Conservation (phyloP, 352 stramenopile species). For the Phytopythium helicoides region DNA sequence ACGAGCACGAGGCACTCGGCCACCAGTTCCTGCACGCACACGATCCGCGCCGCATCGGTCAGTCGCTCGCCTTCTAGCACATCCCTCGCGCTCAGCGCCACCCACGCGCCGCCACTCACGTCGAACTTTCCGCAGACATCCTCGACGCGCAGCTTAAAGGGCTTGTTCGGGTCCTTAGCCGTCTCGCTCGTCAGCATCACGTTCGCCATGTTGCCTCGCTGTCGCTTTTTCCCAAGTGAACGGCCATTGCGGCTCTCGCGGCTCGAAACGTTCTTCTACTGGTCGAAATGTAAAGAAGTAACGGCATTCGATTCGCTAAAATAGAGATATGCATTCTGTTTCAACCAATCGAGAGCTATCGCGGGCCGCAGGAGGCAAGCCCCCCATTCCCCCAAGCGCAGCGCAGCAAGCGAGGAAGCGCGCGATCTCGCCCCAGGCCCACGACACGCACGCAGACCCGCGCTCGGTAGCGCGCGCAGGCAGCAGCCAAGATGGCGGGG, state of each 20-base stretch:
- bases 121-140: slow-evolving; percentile 86
- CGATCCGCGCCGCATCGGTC: not conserved
- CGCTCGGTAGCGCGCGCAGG: too few relatives aligned
- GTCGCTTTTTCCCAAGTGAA: slow-evolving; percentile 4
- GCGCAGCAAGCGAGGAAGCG: slow-evolving; percentile 1
- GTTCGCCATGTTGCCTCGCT: slow-evolving; percentile 60
- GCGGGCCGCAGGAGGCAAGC: too few relatives aligned
- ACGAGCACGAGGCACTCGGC: slow-evolving; percentile 72
- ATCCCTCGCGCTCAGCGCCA: not conserved
- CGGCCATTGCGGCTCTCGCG: not conserved
- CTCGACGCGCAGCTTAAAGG: slow-evolving; percentile 82
- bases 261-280: not conserved
- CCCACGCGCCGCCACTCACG: slow-evolving; percentile 20
- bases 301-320: slow-evolving; percentile 2
- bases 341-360: not conserved
- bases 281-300: not conserved
- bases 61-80: not conserved
- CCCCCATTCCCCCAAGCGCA: too few relatives aligned
- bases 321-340: not conserved
- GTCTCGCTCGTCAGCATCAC: slow-evolving; percentile 88
- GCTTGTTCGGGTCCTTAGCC: slow-evolving; percentile 88
- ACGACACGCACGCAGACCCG: too few relatives aligned
- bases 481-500: slow-evolving; percentile 53
- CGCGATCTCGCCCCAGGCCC: too few relatives aligned
- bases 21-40: slow-evolving; percentile 55